These are phyloP conservation scores for Cladochytrium replicatum DNA, from an alignment of 192 early-diverging fungal genomes.

Conservation along the genomic window DNA sequence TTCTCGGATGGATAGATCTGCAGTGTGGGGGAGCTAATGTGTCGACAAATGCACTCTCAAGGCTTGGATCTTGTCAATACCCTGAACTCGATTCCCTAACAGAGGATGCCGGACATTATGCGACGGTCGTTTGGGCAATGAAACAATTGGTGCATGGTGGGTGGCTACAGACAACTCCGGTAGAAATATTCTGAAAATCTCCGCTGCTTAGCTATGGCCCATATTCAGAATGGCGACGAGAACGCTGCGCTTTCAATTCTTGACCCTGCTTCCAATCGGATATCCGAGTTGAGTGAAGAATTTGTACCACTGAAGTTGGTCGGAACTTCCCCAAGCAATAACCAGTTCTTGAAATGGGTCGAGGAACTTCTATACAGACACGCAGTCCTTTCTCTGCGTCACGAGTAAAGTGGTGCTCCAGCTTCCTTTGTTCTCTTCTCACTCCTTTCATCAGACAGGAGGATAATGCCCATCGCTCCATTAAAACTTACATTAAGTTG, in stretches of 20 bases:
- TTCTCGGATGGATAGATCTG: conserved; percentile 12
- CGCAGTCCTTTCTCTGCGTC: background rate
- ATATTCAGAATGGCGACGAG: no score
- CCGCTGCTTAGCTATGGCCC: background rate
- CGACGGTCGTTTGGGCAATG: conserved; percentile 7
- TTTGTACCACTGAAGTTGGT: no score
- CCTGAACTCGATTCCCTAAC: conserved; percentile 4
- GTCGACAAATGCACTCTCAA: background rate
- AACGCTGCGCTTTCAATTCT: no score
- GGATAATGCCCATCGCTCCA: no score
- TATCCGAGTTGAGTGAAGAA: no score
- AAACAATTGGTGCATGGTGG: conserved; percentile 14
- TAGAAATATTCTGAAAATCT: background rate
- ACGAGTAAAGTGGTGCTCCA: no score
- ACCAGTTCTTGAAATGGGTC: conserved; percentile 18
- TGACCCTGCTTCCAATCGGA: background rate
- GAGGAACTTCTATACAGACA: conserved; percentile 7
- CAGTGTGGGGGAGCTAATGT: conserved; percentile 7
- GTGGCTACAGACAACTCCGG: background rate
- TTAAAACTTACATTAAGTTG: background rate
- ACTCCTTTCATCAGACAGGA: no score
- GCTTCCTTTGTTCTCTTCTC: no score
- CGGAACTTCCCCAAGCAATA: no score
- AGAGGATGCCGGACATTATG: conserved; percentile 1
- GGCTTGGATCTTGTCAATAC: background rate